A percentile compares a stretch with the other conserved stretches of the same genome.
These are phyloP conservation scores for Pestalotiopsis sp. DNA, from an alignment of 2,329 filamentous ascomycete species.

Conservation along the genomic window DNA sequence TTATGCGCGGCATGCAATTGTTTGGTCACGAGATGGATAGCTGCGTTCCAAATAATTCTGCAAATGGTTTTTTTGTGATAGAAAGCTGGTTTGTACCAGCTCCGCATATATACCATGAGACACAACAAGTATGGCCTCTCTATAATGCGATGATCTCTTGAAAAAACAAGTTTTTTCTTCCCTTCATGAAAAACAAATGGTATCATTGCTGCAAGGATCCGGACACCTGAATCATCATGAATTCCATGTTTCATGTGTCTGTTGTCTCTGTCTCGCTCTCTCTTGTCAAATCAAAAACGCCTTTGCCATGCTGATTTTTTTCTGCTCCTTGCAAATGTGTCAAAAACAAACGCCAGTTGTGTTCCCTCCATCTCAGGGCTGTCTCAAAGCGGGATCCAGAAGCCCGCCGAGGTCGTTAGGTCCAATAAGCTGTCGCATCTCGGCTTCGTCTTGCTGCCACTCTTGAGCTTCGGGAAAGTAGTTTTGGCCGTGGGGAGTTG, in stretches of 20 bases:
- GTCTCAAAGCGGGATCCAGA: constrained; percentile 27
- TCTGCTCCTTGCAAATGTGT: not conserved
- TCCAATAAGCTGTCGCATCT: constrained; percentile 42
- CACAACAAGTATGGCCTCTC: not conserved
- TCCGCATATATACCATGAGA: not conserved
- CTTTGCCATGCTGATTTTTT: not conserved
- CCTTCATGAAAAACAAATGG: not conserved
- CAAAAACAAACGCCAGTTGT: not conserved
- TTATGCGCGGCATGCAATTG: not conserved
- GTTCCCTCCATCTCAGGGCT: not conserved
- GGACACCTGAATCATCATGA: not conserved
- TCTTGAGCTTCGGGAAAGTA: constrained; percentile 30
- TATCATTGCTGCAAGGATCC: not conserved
- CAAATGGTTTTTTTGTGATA: not conserved
- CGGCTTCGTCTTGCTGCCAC: constrained; percentile 48
- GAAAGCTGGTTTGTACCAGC: not conserved
- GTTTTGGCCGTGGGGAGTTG: constrained; percentile 29
- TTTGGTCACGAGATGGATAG: not conserved
- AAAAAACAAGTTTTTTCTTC: not conserved
- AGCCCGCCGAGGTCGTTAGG: constrained; percentile 23
- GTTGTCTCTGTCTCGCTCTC: not conserved
- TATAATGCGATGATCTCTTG: not conserved
- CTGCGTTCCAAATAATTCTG: not conserved
- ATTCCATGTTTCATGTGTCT: not conserved
- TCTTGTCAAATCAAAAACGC: constrained; percentile 11